phyloP scores from a whole-genome alignment of 257 asterid species.

The Solanum okadae region DNA sequence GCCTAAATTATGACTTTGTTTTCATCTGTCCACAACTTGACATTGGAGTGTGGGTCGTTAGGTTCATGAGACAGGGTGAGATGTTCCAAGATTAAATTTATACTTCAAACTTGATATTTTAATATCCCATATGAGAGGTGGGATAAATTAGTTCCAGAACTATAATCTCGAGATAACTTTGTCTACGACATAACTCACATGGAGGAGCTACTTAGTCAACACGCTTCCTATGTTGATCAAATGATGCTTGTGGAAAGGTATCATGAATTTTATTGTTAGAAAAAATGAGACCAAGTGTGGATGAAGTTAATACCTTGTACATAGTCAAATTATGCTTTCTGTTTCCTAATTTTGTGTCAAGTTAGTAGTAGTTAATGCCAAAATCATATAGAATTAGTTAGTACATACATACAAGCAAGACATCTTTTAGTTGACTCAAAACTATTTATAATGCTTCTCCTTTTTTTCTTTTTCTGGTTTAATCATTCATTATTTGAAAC shows the following conservation, averaged over 20 bases:
- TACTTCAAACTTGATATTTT: neutral
- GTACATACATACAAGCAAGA: neutral
- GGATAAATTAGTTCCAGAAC: neutral
- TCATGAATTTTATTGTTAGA: neutral
- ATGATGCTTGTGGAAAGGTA: neutral
- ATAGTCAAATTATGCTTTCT: neutral
- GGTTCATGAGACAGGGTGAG: neutral
- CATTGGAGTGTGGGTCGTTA: neutral
- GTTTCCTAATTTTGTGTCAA: neutral
- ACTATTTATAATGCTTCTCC: neutral
- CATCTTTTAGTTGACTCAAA: neutral
- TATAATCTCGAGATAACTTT: neutral
- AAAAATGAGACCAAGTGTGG: neutral
- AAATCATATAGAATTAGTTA: neutral
- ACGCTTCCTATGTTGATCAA: neutral
- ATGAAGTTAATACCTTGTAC: neutral
- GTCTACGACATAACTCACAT: neutral
- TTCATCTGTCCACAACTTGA: neutral
- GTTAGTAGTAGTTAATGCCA: neutral
- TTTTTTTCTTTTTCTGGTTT: neutral
- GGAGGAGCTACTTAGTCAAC: slow-evolving; percentile 3
- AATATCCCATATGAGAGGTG: neutral
- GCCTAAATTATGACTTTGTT: neutral
- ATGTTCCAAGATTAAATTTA: neutral
- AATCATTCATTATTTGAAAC: neutral